phyloP scores from a whole-genome alignment of 371 early-diverging fungal species.

The Lichtheimia ramosa region DNA sequence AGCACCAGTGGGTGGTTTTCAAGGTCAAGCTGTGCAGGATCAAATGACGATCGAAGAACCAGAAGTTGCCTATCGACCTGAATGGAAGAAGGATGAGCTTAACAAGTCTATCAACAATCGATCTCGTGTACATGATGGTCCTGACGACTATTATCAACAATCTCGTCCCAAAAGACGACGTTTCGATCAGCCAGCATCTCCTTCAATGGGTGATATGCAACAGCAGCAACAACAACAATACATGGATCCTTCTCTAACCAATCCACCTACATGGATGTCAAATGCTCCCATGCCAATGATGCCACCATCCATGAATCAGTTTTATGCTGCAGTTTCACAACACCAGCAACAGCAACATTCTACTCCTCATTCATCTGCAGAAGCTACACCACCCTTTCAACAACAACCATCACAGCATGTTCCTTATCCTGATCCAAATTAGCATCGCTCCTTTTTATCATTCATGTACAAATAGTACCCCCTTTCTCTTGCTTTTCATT shows the following conservation, averaged over 20 bases:
- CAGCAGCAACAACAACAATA: no score
- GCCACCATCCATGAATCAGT: background rate
- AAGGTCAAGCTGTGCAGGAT: conserved; percentile 36
- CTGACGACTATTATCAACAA: conserved; percentile 5
- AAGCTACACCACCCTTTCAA: background rate
- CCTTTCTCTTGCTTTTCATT: no score
- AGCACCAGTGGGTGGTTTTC: conserved; percentile 44
- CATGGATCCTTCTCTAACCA: no score
- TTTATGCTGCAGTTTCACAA: background rate
- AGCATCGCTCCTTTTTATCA: background rate
- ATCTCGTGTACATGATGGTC: background rate
- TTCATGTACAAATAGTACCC: no score
- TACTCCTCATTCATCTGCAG: background rate
- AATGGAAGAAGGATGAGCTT: conserved; percentile 34
- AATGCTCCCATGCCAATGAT: background rate
- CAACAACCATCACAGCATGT: background rate
- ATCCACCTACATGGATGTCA: background rate
- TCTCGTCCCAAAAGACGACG: conserved; percentile 12
- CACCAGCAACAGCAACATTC: background rate
- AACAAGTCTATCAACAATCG: background rate
- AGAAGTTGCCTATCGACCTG: conserved; percentile 40
- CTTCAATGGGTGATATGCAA: no score
- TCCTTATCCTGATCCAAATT: conserved; percentile 1
- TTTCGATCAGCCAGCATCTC: conserved; percentile 1
- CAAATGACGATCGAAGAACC: conserved; percentile 50